Percentiles rank a stretch among this genome's conserved stretches.
phyloP scores from a whole-genome alignment of 1,284 basidiomycete species.

The Wolfiporia cocos region DNA sequence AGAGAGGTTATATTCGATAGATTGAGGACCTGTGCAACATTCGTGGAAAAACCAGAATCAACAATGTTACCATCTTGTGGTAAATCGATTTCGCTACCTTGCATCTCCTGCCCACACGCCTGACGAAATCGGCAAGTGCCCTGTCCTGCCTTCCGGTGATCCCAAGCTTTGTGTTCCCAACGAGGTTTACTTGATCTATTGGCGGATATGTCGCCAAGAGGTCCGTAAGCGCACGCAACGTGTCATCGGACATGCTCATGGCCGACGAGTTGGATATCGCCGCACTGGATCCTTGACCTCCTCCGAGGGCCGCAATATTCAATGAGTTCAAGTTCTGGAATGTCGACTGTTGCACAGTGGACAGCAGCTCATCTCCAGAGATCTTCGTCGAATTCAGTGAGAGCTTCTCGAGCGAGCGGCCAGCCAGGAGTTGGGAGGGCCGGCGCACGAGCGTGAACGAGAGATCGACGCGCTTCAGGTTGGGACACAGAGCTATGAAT shows the following conservation, averaged over 20 bases:
- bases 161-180: constrained; percentile 58
- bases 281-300: constrained; percentile 36
- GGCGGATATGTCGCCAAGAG: constrained; percentile 29
- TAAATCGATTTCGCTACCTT: constrained; percentile 32
- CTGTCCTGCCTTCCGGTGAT: constrained; percentile 27
- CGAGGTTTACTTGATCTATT: constrained; percentile 51
- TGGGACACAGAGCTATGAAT: constrained; percentile 42
- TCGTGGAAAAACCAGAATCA: constrained; percentile 1
- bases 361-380: constrained; percentile 34
- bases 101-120: constrained; percentile 50
- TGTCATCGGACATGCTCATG: constrained; percentile 50
- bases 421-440: constrained; percentile 20
- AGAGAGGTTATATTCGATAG: constrained; percentile 46
- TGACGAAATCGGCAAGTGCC: constrained; percentile 41
- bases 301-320: constrained; percentile 56
- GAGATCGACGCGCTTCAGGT: constrained; percentile 48
- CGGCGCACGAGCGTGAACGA: constrained; percentile 57
- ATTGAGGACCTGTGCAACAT: constrained; percentile 38
- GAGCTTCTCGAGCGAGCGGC: constrained; percentile 44
- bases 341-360: constrained; percentile 30
- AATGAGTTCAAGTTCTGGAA: constrained; percentile 41
- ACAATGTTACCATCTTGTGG: background rate
- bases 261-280: constrained; percentile 40
- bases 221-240: constrained; percentile 39
- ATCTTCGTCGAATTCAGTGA: constrained; percentile 53